Base-by-base conservation (phyloP, 257 asterid species). In the Craterostigma plantagineum region DNA sequence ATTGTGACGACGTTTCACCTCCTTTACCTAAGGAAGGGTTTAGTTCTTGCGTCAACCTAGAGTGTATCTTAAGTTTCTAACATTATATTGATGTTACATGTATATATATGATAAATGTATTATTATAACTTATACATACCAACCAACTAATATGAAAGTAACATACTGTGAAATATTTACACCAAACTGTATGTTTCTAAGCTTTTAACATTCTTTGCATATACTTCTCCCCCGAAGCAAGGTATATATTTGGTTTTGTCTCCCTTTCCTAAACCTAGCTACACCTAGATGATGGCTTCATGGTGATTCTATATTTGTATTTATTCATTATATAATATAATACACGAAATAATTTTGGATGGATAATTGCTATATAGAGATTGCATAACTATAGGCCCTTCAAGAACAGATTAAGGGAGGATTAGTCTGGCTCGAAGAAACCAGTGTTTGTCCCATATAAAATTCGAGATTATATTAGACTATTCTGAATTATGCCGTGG, bases 1-100 rank as follows among this genome's bases (percentile, higher is more conserved):
- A 14, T 33, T 42, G 11, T 36, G 79, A n/a, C n/a, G n/a, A 81
- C 92, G 61, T 77, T 67, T 78, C 85, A 82, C 72, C 94, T 64
- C 94, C 69, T 67, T 61, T 63, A 54, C 61, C 63, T 55, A 49
- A 39, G 48, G 30, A 23, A 23, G 30, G 30, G 30, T 23, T 23
- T 23, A 23, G 30, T 6, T 23, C 30, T 23, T 23, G 30, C 30
- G 77, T 80, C 77, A 57, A 61, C 55, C 66, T 77, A 44, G 81
- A 77, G 94, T 81, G 63, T 49, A 46, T 56, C 42, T 65, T 69
- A 81, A 75, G 92, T 59, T 67, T 73, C 55, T 48, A 45, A 34
- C 16, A 9, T 43, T 15, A 38, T 34, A 33, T 8, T n/a, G n/a
- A 23, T 23, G 6, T 23, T 23, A 23, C 30, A 23, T 23, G 30